These are phyloP conservation scores for Cryptosporidium meleagridis DNA, from an alignment of 169 alveolate species.

Conservation along the genomic window DNA sequence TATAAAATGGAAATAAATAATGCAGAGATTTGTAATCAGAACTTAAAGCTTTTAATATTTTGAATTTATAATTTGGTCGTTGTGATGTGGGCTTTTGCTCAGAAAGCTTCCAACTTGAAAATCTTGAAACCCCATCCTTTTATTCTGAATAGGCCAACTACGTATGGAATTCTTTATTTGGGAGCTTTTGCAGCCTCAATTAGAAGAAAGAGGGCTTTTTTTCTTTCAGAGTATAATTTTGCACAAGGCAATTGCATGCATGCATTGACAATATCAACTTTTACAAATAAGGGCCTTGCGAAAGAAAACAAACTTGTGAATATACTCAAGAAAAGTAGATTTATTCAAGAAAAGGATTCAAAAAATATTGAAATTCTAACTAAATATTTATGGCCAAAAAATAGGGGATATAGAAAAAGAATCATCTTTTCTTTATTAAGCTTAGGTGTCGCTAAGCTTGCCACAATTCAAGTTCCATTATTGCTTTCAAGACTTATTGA, in stretches of 20 bases:
- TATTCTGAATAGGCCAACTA: not conserved
- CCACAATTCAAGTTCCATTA: constrained; percentile 80
- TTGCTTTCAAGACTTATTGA: constrained; percentile 77
- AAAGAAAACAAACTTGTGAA: not conserved
- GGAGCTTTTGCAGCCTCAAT: not conserved
- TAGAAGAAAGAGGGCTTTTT: not conserved
- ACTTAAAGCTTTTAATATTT: no score
- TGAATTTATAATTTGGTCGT: not conserved
- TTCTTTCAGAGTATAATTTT: not conserved
- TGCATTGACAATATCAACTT: not conserved
- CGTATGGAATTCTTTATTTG: not conserved
- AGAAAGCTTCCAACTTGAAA: not conserved
- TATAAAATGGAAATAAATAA: not conserved
- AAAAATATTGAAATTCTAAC: constrained; percentile 14
- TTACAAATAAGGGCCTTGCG: not conserved
- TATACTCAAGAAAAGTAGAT: constrained; percentile 38
- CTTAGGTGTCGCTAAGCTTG: constrained; percentile 76
- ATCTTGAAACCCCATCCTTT: not conserved
- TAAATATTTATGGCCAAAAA: constrained; percentile 62
- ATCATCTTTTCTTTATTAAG: constrained; percentile 25
- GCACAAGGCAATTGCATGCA: not conserved
- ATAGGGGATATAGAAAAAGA: constrained; percentile 36
- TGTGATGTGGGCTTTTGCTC: not conserved
- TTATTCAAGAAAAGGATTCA: constrained; percentile 23
- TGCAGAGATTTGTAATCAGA: not conserved